phyloP scores from a whole-genome alignment of 1,284 basidiomycete species.

The Cutaneotrichosporon mucoides region DNA sequence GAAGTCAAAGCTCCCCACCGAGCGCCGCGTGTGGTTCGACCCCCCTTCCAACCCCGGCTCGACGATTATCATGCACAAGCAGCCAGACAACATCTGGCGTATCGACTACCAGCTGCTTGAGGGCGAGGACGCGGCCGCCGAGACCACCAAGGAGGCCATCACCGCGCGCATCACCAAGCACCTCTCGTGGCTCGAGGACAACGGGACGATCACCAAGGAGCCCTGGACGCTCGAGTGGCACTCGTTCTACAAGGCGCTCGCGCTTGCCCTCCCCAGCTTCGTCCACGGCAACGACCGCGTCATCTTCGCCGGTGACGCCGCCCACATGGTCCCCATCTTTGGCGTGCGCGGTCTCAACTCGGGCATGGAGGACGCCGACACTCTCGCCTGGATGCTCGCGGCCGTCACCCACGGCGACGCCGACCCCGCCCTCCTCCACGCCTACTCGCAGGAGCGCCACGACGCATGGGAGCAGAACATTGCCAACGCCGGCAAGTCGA shows the following conservation, averaged over 20 bases:
- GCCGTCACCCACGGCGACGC: constrained; percentile 15
- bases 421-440: constrained; percentile 11
- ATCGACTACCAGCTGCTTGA: constrained; percentile 21
- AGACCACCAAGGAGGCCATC: constrained; percentile 18
- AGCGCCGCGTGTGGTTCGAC: constrained; percentile 20
- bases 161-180: constrained; percentile 17
- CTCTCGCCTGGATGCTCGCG: constrained; percentile 18
- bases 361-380: constrained; percentile 23
- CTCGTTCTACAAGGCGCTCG: constrained; percentile 21
- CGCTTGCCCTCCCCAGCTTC: constrained; percentile 15
- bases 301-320: constrained; percentile 20
- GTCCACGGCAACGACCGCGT: constrained; percentile 12
- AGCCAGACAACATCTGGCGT: constrained; percentile 23
- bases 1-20: constrained; percentile 14
- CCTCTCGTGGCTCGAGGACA: constrained; percentile 21
- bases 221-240: constrained; percentile 24
- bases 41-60: constrained; percentile 19
- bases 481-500: constrained; percentile 15
- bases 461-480: constrained; percentile 24
- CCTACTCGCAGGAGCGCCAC: constrained; percentile 17
- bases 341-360: constrained; percentile 20
- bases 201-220: constrained; percentile 21
- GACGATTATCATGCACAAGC: constrained; percentile 24
- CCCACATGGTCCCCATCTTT: constrained; percentile 22
- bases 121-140: constrained; percentile 12